Evolutionary conservation across 2,329 filamentous ascomycete species (phyloP).

Genomic region (Thelonectria blattea): DNA sequence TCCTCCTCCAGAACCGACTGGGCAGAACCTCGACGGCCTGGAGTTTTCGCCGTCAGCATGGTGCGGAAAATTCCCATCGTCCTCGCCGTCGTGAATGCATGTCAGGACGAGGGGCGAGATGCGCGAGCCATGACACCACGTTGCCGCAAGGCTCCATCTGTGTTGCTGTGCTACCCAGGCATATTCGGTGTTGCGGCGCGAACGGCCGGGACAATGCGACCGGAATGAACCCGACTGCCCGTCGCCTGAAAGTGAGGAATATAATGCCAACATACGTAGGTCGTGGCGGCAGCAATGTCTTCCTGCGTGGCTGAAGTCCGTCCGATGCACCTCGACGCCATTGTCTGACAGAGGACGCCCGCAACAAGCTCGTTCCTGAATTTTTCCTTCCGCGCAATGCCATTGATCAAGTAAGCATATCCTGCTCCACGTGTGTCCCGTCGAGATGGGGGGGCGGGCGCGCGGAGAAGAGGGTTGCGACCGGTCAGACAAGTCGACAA

Average conservation of each 20-base stretch:
- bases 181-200: slow-evolving; percentile 12
- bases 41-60: slow-evolving; percentile 10
- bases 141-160: slow-evolving; percentile 1
- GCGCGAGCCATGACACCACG: slow-evolving; percentile 14
- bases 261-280: background rate
- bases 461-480: slow-evolving; percentile 2
- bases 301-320: slow-evolving; percentile 6
- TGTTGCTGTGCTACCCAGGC: slow-evolving; percentile 16
- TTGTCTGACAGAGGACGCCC: slow-evolving; percentile 12
- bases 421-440: slow-evolving; percentile 17
- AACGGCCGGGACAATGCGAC: slow-evolving; percentile 3
- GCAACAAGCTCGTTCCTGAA: slow-evolving; percentile 16
- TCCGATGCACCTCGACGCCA: slow-evolving; percentile 9
- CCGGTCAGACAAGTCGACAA: slow-evolving; percentile 11
- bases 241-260: slow-evolving; percentile 8
- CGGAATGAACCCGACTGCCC: slow-evolving; percentile 8
- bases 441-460: slow-evolving; percentile 4
- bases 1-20: slow-evolving; percentile 9
- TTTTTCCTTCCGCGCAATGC: slow-evolving; percentile 9
- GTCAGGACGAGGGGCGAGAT: slow-evolving; percentile 11
- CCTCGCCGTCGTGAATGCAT: slow-evolving; percentile 3
- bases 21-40: background rate
- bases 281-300: slow-evolving; percentile 2
- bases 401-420: slow-evolving; percentile 10
- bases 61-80: slow-evolving; percentile 8